Base-by-base conservation (phyloP, 768 basidiomycete species). In the Calocybe cyanea region DNA sequence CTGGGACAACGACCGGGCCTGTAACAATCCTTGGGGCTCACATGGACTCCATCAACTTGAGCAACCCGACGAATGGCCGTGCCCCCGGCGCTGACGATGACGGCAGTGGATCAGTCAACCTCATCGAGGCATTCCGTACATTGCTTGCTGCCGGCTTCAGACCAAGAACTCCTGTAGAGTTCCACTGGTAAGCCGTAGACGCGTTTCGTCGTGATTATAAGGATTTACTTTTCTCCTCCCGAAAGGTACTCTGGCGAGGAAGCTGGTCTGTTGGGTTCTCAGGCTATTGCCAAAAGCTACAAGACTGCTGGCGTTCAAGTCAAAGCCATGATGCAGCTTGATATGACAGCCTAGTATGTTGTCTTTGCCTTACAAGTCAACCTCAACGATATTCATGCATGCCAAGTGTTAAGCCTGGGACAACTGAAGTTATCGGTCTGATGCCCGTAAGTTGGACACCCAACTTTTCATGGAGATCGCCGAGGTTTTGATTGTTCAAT, bases 281-380 rank as follows among this genome's bases (percentile, higher is more conserved):
- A 72, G 49, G 73, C 70, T n/a, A 63, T 77, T 39, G 73, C 73
- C 15, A 69, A 66, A 43, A 58, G 57, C 31, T 80, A 79, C 62
- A 72, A 73, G 63, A 57, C 59, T 28, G 57, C 60, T 9, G 67
- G 64, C 11, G 61, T 62, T 34, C 59, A 69, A 38, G 70, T 79
- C 14, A 69, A 67, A 32, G 77, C 65, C 2, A 61, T 65, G 57
- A 44, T 65, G 63, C 59, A 82, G 72, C 72, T 80, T 48, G 70
- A 69, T 38, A 70, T 70, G 67, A 70, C 65, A 25, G 69, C 63
- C n/a, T 69, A 67, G 64, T 65, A 45, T 28, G 66, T 54, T 14
- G 13, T 25, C 23, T 32, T 38, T 6, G n/a, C 33, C 15, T 13
- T 15, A 7, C 46, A 18, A 35, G 39, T 19, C 18, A 10, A 24